These are phyloP conservation scores for Mycena rosella DNA, from an alignment of 768 basidiomycete species.

Conservation along the genomic window DNA sequence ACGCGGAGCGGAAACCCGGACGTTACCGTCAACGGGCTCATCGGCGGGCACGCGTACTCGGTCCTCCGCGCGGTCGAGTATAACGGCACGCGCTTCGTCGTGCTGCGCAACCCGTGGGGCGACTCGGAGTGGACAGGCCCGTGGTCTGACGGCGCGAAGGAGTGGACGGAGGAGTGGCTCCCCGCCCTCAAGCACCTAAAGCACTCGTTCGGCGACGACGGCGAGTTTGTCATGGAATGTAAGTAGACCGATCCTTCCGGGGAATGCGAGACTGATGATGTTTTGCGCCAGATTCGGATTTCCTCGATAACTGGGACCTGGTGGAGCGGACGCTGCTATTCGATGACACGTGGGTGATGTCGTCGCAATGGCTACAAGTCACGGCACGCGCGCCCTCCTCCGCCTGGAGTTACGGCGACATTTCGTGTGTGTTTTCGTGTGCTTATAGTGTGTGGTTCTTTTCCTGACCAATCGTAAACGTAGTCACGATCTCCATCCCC, in stretches of 20 bases:
- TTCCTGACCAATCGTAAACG: background rate
- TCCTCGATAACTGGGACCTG: slow-evolving; percentile 57
- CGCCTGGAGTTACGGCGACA: slow-evolving; percentile 67
- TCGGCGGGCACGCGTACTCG: slow-evolving; percentile 61
- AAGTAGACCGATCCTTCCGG: slow-evolving; percentile 18
- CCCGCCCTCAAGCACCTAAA: slow-evolving; percentile 51
- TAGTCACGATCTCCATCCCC: slow-evolving; percentile 62
- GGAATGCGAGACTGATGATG: background rate
- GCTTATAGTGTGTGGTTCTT: no score
- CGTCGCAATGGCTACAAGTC: slow-evolving; percentile 64
- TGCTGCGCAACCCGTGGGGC: slow-evolving; percentile 66
- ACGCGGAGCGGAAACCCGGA: slow-evolving; percentile 47
- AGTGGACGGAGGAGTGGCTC: slow-evolving; percentile 65
- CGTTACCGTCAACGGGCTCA: slow-evolving; percentile 51
- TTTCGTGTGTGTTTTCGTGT: slow-evolving; percentile 58
- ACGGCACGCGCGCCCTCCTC: slow-evolving; percentile 55
- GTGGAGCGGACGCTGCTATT: slow-evolving; percentile 63
- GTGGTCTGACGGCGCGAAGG: slow-evolving; percentile 64
- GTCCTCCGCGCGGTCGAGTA: slow-evolving; percentile 59
- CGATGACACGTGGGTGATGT: slow-evolving; percentile 61
- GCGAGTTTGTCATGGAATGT: slow-evolving; percentile 67
- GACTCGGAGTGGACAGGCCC: slow-evolving; percentile 62
- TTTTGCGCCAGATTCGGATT: slow-evolving; percentile 51
- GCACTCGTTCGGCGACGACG: slow-evolving; percentile 62
- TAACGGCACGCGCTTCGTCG: slow-evolving; percentile 61